These are phyloP conservation scores for Xylaria sp. DNA, from an alignment of 2,329 filamentous ascomycete species.

Conservation along the genomic window DNA sequence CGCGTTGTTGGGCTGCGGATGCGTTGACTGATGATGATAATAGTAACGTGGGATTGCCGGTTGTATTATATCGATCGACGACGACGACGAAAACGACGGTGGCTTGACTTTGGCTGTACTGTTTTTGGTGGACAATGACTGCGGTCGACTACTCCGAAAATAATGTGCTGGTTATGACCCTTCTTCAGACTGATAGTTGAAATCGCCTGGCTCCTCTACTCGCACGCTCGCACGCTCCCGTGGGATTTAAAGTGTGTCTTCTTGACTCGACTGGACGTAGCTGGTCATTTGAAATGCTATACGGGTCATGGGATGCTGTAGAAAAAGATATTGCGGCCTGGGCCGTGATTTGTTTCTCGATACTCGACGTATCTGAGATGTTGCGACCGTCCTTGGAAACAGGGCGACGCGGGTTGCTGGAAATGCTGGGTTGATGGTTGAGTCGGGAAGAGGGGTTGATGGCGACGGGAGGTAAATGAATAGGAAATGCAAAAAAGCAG, in stretches of 20 bases:
- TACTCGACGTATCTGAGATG: conserved; percentile 48
- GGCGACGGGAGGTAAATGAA: conserved; percentile 42
- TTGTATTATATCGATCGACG: conserved; percentile 40
- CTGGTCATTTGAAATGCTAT: conserved; percentile 65
- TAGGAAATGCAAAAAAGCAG: conserved; percentile 45
- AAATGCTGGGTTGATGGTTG: conserved; percentile 38
- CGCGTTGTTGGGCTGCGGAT: conserved; percentile 41
- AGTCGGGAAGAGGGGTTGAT: conserved; percentile 47
- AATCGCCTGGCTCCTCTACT: conserved; percentile 67
- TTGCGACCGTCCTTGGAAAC: conserved; percentile 46
- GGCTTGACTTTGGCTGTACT: conserved; percentile 33
- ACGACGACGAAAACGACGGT: conserved; percentile 31
- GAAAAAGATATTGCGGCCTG: conserved; percentile 53
- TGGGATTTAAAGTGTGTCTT: conserved; percentile 77
- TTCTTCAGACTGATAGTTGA: conserved; percentile 68
- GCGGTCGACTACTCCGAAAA: conserved; percentile 45
- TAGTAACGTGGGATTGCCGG: conserved; percentile 16
- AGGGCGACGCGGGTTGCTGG: conserved; percentile 47
- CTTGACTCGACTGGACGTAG: conserved; percentile 61
- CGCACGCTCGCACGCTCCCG: conserved; percentile 70
- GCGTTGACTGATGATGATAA: conserved; percentile 33
- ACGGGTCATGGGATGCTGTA: conserved; percentile 66
- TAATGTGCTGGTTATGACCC: conserved; percentile 44
- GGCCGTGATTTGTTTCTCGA: conserved; percentile 46
- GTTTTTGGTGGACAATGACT: conserved; percentile 40